Conservation (phyloP, 1,284 basidiomycete species). For the Phylloporus sp. region DNA sequence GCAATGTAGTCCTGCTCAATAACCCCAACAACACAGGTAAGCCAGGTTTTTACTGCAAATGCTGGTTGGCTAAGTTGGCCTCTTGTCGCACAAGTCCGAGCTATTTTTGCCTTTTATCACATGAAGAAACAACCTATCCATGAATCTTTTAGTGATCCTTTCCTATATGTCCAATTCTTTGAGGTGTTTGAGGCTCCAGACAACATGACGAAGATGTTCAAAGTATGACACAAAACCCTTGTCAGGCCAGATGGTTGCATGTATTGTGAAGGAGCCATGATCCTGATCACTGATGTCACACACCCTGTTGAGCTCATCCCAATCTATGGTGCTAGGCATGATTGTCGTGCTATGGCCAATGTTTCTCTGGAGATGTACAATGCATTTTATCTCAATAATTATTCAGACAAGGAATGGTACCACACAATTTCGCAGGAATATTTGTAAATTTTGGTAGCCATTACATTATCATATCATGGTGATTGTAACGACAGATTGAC, state of each 20-base stretch:
- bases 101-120: not conserved
- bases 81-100: not conserved
- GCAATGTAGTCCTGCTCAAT: not conserved
- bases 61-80: too few species aligned
- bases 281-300: not conserved
- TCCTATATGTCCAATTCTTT: constrained; percentile 4
- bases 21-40: not conserved
- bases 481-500: too few species aligned
- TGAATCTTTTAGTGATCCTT: not conserved
- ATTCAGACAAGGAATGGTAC: constrained; percentile 3
- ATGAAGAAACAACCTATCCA: not conserved
- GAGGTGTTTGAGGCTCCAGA: not conserved
- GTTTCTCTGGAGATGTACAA: constrained; percentile 5
- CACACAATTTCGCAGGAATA: not conserved
- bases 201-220: constrained; percentile 1
- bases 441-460: not conserved
- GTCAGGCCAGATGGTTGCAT: not conserved
- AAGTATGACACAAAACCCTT: not conserved
- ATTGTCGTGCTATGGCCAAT: not conserved
- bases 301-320: constrained; percentile 7
- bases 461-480: too few species aligned
- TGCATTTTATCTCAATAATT: constrained; percentile 7
- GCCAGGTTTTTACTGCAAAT: not conserved
- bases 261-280: not conserved
- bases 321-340: constrained; percentile 1